These are phyloP conservation scores for Saccharomyces cerevisiae DNA, from an alignment of 805 yeast genomes.

Conservation along the genomic window DNA sequence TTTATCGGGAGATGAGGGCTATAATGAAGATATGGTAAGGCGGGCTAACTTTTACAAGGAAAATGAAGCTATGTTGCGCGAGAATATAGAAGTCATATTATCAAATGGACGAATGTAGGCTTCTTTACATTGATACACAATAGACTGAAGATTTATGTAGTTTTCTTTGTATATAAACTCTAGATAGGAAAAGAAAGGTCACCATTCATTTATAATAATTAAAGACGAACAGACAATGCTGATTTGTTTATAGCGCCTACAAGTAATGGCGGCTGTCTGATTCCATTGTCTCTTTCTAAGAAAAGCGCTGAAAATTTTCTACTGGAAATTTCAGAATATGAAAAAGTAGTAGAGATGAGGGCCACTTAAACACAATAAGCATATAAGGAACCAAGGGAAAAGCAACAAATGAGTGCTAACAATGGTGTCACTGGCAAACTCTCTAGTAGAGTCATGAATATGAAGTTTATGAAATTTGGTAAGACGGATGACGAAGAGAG, in stretches of 20 bases:
- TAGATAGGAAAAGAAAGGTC: not conserved
- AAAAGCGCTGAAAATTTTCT: not conserved
- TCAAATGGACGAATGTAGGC: slow-evolving; percentile 30
- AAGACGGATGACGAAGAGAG: slow-evolving; percentile 32
- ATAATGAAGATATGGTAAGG: slow-evolving; percentile 81
- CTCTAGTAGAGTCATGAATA: slow-evolving; percentile 70
- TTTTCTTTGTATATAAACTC: not conserved
- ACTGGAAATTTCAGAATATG: not conserved
- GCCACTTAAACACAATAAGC: not conserved
- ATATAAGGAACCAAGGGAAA: not conserved
- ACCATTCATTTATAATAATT: not conserved
- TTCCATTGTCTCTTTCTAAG: not conserved
- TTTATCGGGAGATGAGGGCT: slow-evolving; percentile 81
- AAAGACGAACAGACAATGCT: not conserved
- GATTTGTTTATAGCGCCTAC: not conserved
- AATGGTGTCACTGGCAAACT: slow-evolving; percentile 29
- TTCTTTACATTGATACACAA: not conserved
- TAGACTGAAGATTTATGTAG: not conserved
- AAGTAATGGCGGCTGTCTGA: not conserved
- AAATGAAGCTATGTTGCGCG: slow-evolving; percentile 65
- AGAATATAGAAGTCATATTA: slow-evolving; percentile 71
- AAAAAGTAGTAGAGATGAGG: not conserved
- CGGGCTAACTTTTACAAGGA: slow-evolving; percentile 63
- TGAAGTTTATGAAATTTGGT: slow-evolving; percentile 63
- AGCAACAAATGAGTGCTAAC: slow-evolving; percentile 12